A percentile compares a stretch with the other conserved stretches of the same genome.
Evolutionary conservation across 2,329 filamentous ascomycete species (phyloP).

Genomic region (Fusarium compactum): DNA sequence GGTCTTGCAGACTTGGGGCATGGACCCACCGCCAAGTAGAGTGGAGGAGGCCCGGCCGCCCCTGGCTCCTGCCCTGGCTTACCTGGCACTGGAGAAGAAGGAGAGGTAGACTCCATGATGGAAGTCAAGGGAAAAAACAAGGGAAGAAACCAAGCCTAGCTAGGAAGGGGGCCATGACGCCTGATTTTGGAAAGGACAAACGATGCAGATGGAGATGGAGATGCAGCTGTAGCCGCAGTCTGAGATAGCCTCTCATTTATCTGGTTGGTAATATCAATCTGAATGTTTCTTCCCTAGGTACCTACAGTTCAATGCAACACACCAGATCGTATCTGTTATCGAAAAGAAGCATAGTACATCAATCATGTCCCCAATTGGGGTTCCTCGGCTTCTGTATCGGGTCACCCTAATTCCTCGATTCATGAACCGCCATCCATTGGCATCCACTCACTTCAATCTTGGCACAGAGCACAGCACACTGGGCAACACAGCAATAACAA

Average conservation of each 20-base stretch:
- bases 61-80: conserved; percentile 19
- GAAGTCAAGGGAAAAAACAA: conserved; percentile 4
- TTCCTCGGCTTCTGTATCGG: conserved; percentile 35
- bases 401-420: conserved; percentile 30
- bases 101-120: conserved; percentile 20
- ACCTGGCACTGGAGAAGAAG: neutral
- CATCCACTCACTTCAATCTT: conserved; percentile 34
- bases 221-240: neutral
- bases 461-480: conserved; percentile 13
- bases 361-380: conserved; percentile 28
- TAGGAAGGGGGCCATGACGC: neutral
- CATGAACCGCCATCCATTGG: conserved; percentile 30
- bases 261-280: neutral
- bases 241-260: neutral
- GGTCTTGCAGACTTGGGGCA: conserved; percentile 10
- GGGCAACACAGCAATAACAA: neutral
- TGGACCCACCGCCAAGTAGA: conserved; percentile 24
- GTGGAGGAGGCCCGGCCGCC: conserved; percentile 30
- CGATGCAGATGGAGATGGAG: neutral
- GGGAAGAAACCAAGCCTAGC: neutral
- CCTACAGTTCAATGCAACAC: conserved; percentile 2
- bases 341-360: conserved; percentile 15
- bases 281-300: neutral
- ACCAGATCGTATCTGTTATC: conserved; percentile 10
- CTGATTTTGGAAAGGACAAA: conserved; percentile 6